phyloP scores from a whole-genome alignment of 805 yeast genomes.

The Ogataea paradorogensis region DNA sequence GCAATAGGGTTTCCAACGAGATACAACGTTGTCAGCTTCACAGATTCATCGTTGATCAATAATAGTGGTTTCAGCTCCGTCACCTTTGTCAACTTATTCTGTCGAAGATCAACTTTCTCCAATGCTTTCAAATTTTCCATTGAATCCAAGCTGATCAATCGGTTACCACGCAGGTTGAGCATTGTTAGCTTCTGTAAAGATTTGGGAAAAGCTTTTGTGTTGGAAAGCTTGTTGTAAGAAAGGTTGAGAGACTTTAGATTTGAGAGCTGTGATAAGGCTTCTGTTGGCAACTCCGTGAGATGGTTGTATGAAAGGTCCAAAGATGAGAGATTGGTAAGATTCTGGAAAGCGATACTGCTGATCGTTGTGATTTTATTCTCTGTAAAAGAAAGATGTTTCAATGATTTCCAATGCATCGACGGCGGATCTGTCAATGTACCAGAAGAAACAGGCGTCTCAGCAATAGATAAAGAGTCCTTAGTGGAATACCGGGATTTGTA shows the following conservation, averaged over 20 bases:
- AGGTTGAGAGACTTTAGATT: conserved; percentile 51
- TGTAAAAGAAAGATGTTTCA: conserved; percentile 40
- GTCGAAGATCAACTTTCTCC: conserved; percentile 53
- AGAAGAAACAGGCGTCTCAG: conserved; percentile 1
- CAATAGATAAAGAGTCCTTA: conserved; percentile 5
- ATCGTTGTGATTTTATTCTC: conserved; percentile 38
- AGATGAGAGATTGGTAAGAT: conserved; percentile 34
- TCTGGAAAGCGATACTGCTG: conserved; percentile 30
- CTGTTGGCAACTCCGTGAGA: conserved; percentile 47
- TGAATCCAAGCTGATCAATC: conserved; percentile 40
- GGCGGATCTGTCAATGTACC: neutral
- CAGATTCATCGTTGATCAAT: conserved; percentile 24
- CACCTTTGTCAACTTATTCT: conserved; percentile 41
- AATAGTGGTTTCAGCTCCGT: conserved; percentile 40
- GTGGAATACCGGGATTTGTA: conserved; percentile 19
- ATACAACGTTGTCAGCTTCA: conserved; percentile 26
- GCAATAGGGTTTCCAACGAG: conserved; percentile 40
- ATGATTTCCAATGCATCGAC: conserved; percentile 33
- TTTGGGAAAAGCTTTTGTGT: conserved; percentile 33
- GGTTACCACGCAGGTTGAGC: conserved; percentile 50
- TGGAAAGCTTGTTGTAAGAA: conserved; percentile 45
- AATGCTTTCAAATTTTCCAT: conserved; percentile 41
- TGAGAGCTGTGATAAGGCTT: conserved; percentile 45
- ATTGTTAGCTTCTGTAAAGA: conserved; percentile 43
- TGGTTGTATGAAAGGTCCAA: conserved; percentile 57